Conservation (phyloP, 805 yeast genomes). For the Kockiozyma suomiensis region DNA sequence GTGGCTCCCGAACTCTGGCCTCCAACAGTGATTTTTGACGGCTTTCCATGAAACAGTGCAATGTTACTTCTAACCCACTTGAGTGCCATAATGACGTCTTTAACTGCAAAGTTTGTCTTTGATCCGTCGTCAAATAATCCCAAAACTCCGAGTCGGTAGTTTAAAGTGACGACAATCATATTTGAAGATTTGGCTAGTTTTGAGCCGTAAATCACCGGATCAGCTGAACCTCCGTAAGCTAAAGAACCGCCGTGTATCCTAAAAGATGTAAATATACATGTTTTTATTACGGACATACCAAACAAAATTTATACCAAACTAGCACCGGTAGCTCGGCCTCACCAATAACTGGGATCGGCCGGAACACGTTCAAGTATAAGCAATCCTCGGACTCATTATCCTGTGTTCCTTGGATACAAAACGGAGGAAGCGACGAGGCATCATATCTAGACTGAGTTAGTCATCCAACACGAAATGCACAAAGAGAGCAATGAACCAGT, state of each 20-base stretch:
- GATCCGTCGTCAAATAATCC: slow-evolving; percentile 34
- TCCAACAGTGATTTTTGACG: slow-evolving; percentile 41
- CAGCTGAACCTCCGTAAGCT: slow-evolving; percentile 39
- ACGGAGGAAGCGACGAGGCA: slow-evolving; percentile 31
- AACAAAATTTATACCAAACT: slow-evolving; percentile 15
- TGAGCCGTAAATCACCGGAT: slow-evolving; percentile 38
- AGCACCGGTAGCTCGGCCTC: slow-evolving; percentile 18
- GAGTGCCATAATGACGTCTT: slow-evolving; percentile 37
- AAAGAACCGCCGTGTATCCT: slow-evolving; percentile 48
- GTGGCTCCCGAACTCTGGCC: slow-evolving; percentile 45
- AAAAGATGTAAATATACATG: slow-evolving; percentile 38
- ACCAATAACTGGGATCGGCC: slow-evolving; percentile 9
- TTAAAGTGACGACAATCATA: slow-evolving; percentile 35
- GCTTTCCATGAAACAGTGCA: slow-evolving; percentile 41
- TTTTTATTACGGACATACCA: background rate
- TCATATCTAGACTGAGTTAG: slow-evolving; percentile 6
- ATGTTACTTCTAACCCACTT: slow-evolving; percentile 42
- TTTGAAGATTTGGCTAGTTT: slow-evolving; percentile 31
- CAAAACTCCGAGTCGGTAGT: slow-evolving; percentile 32
- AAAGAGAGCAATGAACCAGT: background rate
- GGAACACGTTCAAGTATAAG: slow-evolving; percentile 30
- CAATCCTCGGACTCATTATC: slow-evolving; percentile 32
- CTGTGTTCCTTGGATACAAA: slow-evolving; percentile 20
- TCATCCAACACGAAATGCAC: background rate
- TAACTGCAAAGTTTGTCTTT: slow-evolving; percentile 29